A percentile compares a stretch with the other conserved stretches of the same genome.
phyloP scores from a whole-genome alignment of 23 red algal genomes.

The Agarophyton chilense region DNA sequence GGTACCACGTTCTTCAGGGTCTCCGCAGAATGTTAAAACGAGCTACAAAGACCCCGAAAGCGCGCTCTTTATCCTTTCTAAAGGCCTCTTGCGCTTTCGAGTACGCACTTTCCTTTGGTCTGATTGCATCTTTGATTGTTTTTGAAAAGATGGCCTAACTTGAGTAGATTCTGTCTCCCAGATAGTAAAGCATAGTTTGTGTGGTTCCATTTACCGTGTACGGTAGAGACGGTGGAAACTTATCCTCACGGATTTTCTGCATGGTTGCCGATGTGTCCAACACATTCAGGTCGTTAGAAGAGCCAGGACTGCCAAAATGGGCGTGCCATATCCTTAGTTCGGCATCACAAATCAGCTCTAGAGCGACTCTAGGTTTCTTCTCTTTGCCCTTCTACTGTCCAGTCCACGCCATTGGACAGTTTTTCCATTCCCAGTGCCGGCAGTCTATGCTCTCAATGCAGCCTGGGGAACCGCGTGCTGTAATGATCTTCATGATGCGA shows the following conservation, averaged over 20 bases:
- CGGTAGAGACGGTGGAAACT: neutral
- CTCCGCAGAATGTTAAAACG: neutral
- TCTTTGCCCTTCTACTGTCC: conserved; percentile 43
- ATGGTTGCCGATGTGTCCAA: conserved; percentile 2
- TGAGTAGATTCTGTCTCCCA: conserved; percentile 40
- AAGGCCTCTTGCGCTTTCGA: neutral
- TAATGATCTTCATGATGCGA: conserved; percentile 15
- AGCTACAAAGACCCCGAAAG: neutral
- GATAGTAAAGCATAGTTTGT: conserved; percentile 5
- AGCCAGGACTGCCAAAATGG: conserved; percentile 16
- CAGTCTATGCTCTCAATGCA: conserved; percentile 45
- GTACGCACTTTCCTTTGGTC: neutral
- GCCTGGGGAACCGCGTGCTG: conserved; percentile 8
- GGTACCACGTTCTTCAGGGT: neutral
- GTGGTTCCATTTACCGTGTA: conserved; percentile 30
- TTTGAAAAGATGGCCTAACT: neutral
- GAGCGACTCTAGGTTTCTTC: conserved; percentile 24
- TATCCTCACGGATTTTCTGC: neutral
- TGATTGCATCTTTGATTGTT: neutral
- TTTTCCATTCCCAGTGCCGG: conserved; percentile 48
- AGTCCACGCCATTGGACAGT: conserved; percentile 33
- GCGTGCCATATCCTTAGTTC: conserved; percentile 46
- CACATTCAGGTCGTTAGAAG: conserved; percentile 17
- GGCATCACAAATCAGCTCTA: conserved; percentile 34
- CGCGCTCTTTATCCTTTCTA: neutral